Base-by-base conservation (phyloP, 768 basidiomycete species). In the Tubosaeta sp. region DNA sequence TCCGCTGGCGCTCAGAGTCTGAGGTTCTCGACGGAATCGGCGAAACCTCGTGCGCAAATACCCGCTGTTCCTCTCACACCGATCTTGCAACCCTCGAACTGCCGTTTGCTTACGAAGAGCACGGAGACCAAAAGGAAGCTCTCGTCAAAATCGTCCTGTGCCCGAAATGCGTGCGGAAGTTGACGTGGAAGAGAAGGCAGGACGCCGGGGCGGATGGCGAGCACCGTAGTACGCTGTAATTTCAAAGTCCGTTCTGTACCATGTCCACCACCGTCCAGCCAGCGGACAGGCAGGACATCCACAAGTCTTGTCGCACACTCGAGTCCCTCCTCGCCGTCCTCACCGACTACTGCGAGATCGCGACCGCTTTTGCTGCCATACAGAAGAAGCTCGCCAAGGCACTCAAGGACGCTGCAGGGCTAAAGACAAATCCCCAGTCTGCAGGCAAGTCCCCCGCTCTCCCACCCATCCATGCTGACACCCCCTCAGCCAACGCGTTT, bases 91-190 rank as follows among this genome's bases (percentile, higher is more conserved):
- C 92, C 9, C 79, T 93, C 39, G 94, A 97, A 67, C 75, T 97
- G 2, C 94, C 94, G 0, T 98, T 98, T 62, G 78, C 82, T 8
- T 97, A 98, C 67, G 71, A 78, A 19, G 95, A 98, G 62, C 81
- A 80, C 12, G 89, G 86, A 2, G 78, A 83, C 58, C 67, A 61
- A 43, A 94, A 90, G 68, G 79, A 80, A 45, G 91, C 92, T 0
- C 72, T 98, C 12, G 95, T 98, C 44, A 98, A 98, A 66, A 82
- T 94, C 3, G 91, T 91, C 2, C 69, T 97, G 29, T 98, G 95
- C 64, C 68, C 73, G 25, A 78, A 73, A 59, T 97, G 95, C 62
- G 70, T 81, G 44, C 81, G 80, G 65, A 97, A 95, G 75, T 71
- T 98, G 59, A 82, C 86, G 81, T 93, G 87, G 83, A 93, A 90